Evolutionary conservation across 768 basidiomycete genomes (phyloP), one percentile per base, ranked within the genome.

Genomic region (Collybia sp.): DNA sequence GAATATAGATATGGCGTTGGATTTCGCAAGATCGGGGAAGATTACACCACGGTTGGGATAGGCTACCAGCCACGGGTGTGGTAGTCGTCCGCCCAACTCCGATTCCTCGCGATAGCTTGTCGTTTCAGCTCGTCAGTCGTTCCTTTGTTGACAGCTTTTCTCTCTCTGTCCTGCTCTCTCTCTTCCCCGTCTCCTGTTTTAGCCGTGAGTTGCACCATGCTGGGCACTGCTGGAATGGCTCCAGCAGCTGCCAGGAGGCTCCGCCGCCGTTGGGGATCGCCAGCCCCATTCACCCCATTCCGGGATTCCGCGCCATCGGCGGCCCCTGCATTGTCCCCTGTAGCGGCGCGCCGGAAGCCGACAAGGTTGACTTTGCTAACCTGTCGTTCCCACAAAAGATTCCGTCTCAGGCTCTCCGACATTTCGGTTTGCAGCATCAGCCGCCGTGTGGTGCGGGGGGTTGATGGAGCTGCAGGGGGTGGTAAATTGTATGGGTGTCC

Each of bases 361-460:
- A 70, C 65, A 35, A 75, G 63, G 47, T 76, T 79, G 12, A 67
- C 70, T 59, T 79, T 79, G 51, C 65, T 72, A 18, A 85, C 76
- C 51, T 85, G 82, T 12, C 85, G 73, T 53, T 84, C 88, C 89
- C 89, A 91, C 5, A 93, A 65, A 46, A 93, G 60, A 54, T 93
- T 88, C 39, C 85, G 71, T 16, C 93, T 72, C 51, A 95, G 66
- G 48, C 83, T 86, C 65, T 95, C 93, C 30, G 86, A 85, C 58
- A 95, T 70, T 64, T 95, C 93, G 3, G 83, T 85, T 45, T 82
- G 73, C 39, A 94, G 72, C 88, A 94, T 94, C 53, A 79, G 75
- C 42, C 88, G 73, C 2, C 93, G 77, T 2, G 90, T 93, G 36
- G 93, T 91, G 31, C 87, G 81, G 0, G 93, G 93, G 1, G 89